These are phyloP conservation scores for Tuber brumale DNA, from an alignment of 495 filamentous ascomycete species.

Conservation along the genomic window DNA sequence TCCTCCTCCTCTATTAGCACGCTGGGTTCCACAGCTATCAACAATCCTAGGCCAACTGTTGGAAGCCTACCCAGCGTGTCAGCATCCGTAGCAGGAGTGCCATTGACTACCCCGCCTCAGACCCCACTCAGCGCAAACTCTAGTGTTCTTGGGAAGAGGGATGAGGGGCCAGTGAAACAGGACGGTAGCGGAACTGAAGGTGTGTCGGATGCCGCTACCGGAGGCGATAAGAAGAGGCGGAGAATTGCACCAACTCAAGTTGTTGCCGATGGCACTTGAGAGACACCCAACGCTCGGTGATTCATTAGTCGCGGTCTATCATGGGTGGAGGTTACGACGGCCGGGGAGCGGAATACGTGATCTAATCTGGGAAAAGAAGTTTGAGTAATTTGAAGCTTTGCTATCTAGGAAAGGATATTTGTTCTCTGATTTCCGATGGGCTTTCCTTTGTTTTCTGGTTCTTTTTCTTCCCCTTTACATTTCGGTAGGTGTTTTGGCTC, in stretches of 20 bases:
- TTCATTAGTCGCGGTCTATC: not conserved
- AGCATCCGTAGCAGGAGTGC: conserved; percentile 44
- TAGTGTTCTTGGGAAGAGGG: conserved; percentile 55
- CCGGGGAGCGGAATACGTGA: not conserved
- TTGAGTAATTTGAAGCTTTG: not conserved
- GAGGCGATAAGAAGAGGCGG: conserved; percentile 56
- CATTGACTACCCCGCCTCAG: conserved; percentile 72
- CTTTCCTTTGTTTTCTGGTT: conserved; percentile 25
- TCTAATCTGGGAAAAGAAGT: conserved; percentile 3
- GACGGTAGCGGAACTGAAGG: conserved; percentile 37
- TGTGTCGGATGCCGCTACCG: conserved; percentile 18
- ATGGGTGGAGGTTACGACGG: conserved; percentile 9
- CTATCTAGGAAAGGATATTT: conserved; percentile 17
- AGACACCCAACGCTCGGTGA: conserved; percentile 8
- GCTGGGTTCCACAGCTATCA: conserved; percentile 53
- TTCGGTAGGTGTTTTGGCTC: conserved; percentile 11
- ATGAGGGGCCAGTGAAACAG: conserved; percentile 46
- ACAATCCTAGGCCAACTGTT: conserved; percentile 69
- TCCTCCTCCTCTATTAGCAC: conserved; percentile 81
- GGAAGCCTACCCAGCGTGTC: conserved; percentile 64
- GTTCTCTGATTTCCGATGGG: conserved; percentile 26
- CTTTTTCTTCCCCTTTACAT: conserved; percentile 7
- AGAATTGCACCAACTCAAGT: conserved; percentile 72
- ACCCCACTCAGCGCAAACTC: conserved; percentile 57
- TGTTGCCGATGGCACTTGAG: conserved; percentile 6